These are phyloP conservation scores for Myxozyma neglecta DNA, from an alignment of 805 yeast species.

Conservation along the genomic window DNA sequence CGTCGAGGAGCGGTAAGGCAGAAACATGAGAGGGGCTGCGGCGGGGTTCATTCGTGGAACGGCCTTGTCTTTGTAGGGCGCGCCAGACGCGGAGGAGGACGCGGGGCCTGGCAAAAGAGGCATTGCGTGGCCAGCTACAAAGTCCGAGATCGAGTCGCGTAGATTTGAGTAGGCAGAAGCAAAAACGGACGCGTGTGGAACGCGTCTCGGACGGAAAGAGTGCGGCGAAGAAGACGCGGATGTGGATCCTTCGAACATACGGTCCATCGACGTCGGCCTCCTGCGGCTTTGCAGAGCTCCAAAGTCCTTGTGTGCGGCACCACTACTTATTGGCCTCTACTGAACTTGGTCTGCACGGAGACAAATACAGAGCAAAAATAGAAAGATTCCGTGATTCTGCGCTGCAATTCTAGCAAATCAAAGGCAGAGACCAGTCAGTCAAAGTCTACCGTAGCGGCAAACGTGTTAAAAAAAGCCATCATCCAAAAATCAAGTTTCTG, in stretches of 20 bases:
- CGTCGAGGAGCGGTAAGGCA: neutral
- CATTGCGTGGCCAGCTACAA: neutral
- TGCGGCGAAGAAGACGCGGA: neutral
- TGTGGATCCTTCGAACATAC: constrained; percentile 1
- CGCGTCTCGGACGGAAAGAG: constrained; percentile 2
- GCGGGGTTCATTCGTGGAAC: constrained; percentile 6
- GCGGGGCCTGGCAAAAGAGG: neutral
- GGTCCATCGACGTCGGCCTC: neutral
- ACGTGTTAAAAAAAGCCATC: no score
- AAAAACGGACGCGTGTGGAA: neutral
- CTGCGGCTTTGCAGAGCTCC: no score
- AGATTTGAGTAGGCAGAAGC: neutral
- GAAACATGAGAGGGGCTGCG: constrained; percentile 1
- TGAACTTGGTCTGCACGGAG: no score
- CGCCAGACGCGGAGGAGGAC: neutral
- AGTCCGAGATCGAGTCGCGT: neutral
- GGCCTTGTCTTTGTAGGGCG: constrained; percentile 19
- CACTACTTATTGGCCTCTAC: no score
- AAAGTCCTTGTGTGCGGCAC: no score
- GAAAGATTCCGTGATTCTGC: no score
- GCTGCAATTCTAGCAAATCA: no score
- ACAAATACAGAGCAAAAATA: no score
- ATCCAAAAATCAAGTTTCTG: no score
- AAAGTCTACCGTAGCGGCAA: no score
- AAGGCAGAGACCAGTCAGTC: no score